Evolutionary conservation across 306 rosid genomes (phyloP), one percentile per base, ranked within the genome.

Genomic region (Carpinus fangiana): DNA sequence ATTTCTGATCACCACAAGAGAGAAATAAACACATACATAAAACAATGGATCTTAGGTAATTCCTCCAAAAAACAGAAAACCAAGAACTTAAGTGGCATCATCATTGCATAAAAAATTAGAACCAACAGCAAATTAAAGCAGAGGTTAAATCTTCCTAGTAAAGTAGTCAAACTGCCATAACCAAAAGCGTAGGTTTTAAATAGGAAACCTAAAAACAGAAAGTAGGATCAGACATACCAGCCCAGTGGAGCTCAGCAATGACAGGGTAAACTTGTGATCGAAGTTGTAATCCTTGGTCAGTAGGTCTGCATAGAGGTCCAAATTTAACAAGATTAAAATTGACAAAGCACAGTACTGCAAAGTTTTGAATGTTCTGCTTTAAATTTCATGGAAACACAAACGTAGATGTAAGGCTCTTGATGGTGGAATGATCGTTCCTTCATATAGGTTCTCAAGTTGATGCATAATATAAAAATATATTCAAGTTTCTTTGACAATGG

Each of bases 201-300:
- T 0, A 53, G 64, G 47, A 76, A 26, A 59, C 3, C 12, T 48
- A 53, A 70, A 36, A n/a, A 54, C 20, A 81, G 45, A 77, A 54
- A 67, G 28, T 59, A 62, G 72, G 75, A 21, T 61, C 53, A 76
- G 79, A 75, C 16, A 46, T 94, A 94, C 98, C 98, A 94, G 86
- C 79, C 96, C 96, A 72, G 87, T 74, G 43, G 93, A 65, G 79
- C 85, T 90, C 47, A 88, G 93, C 50, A 94, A 79, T 2, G 92
- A 86, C 62, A 94, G 72, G 85, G 82, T 88, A 85, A 88, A 89
- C 88, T 94, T 94, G 76, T 92, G 97, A 78, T 89, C 91, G 26
- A 86, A 92, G 89, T 86, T 89, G 90, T 92, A 94, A 75, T 94
- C 98, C 82, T 87, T 94, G 78, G 91, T 90, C 84, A 94, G 84